A percentile compares a stretch with the other conserved stretches of the same genome.
Evolutionary conservation across 768 basidiomycete genomes (phyloP).

Genomic region (Pleurotus eryngii): DNA sequence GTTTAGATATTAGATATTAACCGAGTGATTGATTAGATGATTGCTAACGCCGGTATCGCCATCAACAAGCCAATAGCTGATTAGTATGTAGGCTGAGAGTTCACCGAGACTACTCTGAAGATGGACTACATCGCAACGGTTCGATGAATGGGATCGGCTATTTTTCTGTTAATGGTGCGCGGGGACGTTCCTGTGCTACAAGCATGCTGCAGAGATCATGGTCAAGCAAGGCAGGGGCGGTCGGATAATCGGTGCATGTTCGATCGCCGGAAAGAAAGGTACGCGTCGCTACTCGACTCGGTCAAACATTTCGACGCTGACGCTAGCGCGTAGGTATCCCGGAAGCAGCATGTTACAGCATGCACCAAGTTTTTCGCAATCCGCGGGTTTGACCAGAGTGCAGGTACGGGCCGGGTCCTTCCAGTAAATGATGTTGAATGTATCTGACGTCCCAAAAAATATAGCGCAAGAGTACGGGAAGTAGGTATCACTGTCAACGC

Average conservation of each 20-base stretch:
- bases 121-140: slow-evolving; percentile 20
- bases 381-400: slow-evolving; percentile 17
- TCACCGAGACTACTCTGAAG: background rate
- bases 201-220: slow-evolving; percentile 40
- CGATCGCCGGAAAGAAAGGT: slow-evolving; percentile 35
- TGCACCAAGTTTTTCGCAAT: background rate
- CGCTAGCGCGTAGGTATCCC: background rate
- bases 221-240: slow-evolving; percentile 37
- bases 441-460: slow-evolving; percentile 4
- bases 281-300: background rate
- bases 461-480: slow-evolving; percentile 27
- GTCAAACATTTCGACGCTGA: too few species aligned
- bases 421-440: background rate
- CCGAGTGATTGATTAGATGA: slow-evolving; percentile 17
- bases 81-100: background rate
- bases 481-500: slow-evolving; percentile 36
- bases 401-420: slow-evolving; percentile 10
- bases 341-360: background rate
- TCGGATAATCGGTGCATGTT: slow-evolving; percentile 40
- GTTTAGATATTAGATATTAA: background rate
- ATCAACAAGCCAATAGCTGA: background rate
- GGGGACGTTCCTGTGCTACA: slow-evolving; percentile 40
- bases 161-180: slow-evolving; percentile 35
- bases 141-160: slow-evolving; percentile 28
- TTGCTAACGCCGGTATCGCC: slow-evolving; percentile 26